Conservation (phyloP, 352 stramenopile species). For the Pythium apleroticum region DNA sequence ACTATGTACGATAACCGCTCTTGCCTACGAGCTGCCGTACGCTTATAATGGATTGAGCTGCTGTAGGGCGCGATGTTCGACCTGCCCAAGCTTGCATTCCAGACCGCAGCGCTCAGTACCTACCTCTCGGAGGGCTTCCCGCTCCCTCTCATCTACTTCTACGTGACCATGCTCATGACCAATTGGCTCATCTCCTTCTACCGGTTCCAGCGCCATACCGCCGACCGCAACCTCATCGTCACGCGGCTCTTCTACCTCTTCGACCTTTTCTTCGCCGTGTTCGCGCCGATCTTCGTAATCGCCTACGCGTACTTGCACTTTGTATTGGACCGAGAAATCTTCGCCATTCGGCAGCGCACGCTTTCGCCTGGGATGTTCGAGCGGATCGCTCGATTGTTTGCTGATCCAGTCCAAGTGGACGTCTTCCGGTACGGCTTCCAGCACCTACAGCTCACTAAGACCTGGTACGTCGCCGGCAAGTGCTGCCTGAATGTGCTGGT, state of each 20-base stretch:
- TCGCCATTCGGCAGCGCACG: conserved; percentile 12
- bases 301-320: conserved; percentile 30
- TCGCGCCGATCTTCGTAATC: conserved; percentile 29
- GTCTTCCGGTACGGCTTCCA: conserved; percentile 27
- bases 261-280: conserved; percentile 40
- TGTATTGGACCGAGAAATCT: conserved; percentile 25
- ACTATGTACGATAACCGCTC: conserved; percentile 10
- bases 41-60: not conserved
- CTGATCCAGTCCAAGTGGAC: conserved; percentile 25
- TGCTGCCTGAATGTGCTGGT: conserved; percentile 22
- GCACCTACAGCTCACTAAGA: conserved; percentile 23
- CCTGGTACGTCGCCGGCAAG: conserved; percentile 19
- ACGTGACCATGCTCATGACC: conserved; percentile 20
- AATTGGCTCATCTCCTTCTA: conserved; percentile 33
- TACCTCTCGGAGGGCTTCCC: conserved; percentile 32
- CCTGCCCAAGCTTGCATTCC: conserved; percentile 30
- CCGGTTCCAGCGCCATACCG: conserved; percentile 24
- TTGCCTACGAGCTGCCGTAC: not conserved
- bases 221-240: conserved; percentile 16
- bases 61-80: conserved; percentile 23
- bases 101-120: conserved; percentile 19
- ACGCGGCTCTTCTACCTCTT: conserved; percentile 27
- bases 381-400: conserved; percentile 27
- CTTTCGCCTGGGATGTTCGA: conserved; percentile 21
- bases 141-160: conserved; percentile 29